Evolutionary conservation across 805 yeast species (phyloP), one percentile per base, ranked within the genome.

Genomic region (Scheffersomyces ergatensis): DNA sequence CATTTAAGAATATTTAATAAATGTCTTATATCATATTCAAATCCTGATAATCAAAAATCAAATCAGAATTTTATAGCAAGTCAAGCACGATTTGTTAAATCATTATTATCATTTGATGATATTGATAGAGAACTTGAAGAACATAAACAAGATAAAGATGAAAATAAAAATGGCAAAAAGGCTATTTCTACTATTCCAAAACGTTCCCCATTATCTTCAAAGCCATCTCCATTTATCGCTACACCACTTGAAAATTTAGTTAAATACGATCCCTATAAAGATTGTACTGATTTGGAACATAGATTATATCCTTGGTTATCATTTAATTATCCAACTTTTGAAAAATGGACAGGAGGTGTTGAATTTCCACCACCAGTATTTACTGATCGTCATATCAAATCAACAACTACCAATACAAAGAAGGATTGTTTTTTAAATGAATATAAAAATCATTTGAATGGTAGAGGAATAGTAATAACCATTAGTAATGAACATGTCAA

Each of bases 1-100:
- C 77, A 72, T 46, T 48, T 76, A 36, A 62, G 75, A 44, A 68
- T 74, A 15, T 77, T 67, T 50, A 69, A 73, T 36, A 63, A 70
- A 34, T 77, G 82, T 46, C 76, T 57, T 46, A 46, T 73, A 26
- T 7, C 57, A 3, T 55, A 55, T 14, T 46, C 47, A 38, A 38
- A 44, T 39, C 40, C 37, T 12, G 24, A 44, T 37, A 12, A 19
- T 36, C 13, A 9, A 20, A 11, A 27, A 32, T 13, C 39, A 42
- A 7, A 37, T 9, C 6, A 7, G 6, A 21, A 38, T 20, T 44
- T 46, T 16, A 34, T 44, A 13, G 21, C 36, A 9, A 32, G 35
- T 3, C 57, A 52, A 38, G 37, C 26, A 13, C 26, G 37, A 8
- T 37, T 23, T 33, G 48, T 47, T 18, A 55, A 50, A 27, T 42